phyloP scores from a whole-genome alignment of 73 alveolate genomes.

The Paramecium tetraurelia region DNA sequence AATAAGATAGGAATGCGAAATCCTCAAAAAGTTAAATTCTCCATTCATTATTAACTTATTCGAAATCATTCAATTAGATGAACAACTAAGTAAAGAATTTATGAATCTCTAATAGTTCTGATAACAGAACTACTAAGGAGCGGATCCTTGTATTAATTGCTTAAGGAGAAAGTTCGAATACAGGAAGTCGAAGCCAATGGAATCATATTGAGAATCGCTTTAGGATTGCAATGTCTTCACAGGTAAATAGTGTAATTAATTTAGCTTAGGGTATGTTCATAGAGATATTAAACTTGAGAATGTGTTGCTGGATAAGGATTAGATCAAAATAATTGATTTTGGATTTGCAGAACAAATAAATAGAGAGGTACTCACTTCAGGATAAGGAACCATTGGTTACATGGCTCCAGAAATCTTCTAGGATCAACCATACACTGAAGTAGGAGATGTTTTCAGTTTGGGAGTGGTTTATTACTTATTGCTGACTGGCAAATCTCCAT shows the following conservation, averaged over 20 bases:
- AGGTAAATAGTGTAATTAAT: not conserved
- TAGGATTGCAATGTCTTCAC: not conserved
- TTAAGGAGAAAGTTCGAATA: not conserved
- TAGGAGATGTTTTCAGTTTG: slow-evolving; percentile 75
- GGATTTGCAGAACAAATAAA: slow-evolving; percentile 67
- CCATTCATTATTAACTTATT: not conserved
- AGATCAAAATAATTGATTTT: slow-evolving; percentile 75
- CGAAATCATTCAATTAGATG: slow-evolving; percentile 7
- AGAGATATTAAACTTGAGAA: slow-evolving; percentile 60
- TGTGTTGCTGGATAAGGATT: slow-evolving; percentile 55
- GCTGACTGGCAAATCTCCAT: slow-evolving; percentile 60
- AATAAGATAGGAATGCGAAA: not conserved
- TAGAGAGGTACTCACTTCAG: not conserved
- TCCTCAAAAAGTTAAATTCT: not conserved
- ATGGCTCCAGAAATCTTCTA: slow-evolving; percentile 78
- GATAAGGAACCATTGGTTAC: slow-evolving; percentile 73
- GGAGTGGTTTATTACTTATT: slow-evolving; percentile 67
- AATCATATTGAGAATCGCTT: not conserved
- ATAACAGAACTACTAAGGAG: not conserved
- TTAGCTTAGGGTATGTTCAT: slow-evolving; percentile 46
- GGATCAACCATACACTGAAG: slow-evolving; percentile 64
- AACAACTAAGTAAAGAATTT: not conserved
- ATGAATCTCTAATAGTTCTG: not conserved
- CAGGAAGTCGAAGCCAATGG: not conserved
- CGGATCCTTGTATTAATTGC: not conserved